Conservation (phyloP, 2,329 filamentous ascomycete species). For the Ceratocystis albifundus region DNA sequence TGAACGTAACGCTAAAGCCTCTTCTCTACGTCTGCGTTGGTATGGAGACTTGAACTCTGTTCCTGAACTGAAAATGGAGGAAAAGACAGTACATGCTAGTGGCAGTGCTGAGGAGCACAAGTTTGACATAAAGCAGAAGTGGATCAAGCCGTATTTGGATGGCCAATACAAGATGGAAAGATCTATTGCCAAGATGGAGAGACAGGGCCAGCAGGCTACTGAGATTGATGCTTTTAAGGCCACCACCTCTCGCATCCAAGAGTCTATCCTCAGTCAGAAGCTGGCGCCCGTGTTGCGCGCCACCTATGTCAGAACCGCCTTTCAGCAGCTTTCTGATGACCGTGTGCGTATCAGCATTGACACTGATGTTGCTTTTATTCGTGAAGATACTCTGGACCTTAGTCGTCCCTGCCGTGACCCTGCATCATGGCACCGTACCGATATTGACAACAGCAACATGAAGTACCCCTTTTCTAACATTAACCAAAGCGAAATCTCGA, state of each 20-base stretch:
- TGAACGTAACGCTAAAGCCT: constrained; percentile 59
- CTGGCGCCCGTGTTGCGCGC: constrained; percentile 78
- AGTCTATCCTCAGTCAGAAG: constrained; percentile 63
- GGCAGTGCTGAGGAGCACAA: constrained; percentile 67
- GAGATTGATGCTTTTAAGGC: constrained; percentile 58
- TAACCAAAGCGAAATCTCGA: constrained; percentile 79
- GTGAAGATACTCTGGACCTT: constrained; percentile 62
- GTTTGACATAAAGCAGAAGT: constrained; percentile 87
- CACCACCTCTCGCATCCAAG: constrained; percentile 65
- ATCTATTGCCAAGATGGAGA: constrained; percentile 73
- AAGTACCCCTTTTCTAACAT: constrained; percentile 78
- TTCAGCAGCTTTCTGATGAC: constrained; percentile 89
- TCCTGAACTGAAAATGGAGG: constrained; percentile 75
- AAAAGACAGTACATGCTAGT: constrained; percentile 71
- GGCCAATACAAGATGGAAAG: constrained; percentile 90
- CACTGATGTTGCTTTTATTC: constrained; percentile 80
- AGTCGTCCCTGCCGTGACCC: constrained; percentile 83
- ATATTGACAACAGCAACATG: constrained; percentile 75
- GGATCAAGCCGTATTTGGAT: constrained; percentile 74
- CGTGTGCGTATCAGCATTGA: constrained; percentile 87
- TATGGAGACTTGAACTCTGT: constrained; percentile 70
- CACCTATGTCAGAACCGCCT: constrained; percentile 88
- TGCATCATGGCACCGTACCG: constrained; percentile 76
- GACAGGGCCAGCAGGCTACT: constrained; percentile 54
- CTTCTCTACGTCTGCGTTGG: constrained; percentile 81